Conservation (phyloP, 2,329 filamentous ascomycete genomes). For the Alternaria atra region DNA sequence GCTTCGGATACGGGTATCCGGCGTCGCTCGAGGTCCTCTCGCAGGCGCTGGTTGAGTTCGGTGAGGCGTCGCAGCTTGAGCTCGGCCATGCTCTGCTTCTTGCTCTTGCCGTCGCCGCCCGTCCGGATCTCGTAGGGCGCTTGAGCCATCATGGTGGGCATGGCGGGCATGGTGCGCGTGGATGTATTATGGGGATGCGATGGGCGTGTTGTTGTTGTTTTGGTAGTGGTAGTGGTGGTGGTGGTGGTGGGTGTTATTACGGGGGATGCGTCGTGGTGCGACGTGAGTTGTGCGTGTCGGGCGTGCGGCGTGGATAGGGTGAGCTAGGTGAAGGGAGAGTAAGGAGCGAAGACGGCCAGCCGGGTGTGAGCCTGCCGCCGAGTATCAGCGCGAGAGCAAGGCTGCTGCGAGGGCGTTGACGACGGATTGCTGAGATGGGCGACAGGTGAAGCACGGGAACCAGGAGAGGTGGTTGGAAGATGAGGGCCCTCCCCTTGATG, state of each 20-base stretch:
- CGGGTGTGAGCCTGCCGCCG: slow-evolving; percentile 36
- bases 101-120: slow-evolving; percentile 77
- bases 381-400: slow-evolving; percentile 37
- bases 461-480: slow-evolving; percentile 33
- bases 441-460: slow-evolving; percentile 26
- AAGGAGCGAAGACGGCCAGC: slow-evolving; percentile 49
- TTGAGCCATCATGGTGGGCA: slow-evolving; percentile 61
- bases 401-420: slow-evolving; percentile 32
- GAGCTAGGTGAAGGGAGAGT: slow-evolving; percentile 34
- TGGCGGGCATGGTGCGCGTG: slow-evolving; percentile 31
- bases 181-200: slow-evolving; percentile 14
- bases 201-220: slow-evolving; percentile 10
- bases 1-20: slow-evolving; percentile 96
- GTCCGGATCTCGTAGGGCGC: slow-evolving; percentile 72
- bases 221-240: slow-evolving; percentile 11
- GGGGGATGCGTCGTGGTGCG: slow-evolving; percentile 31
- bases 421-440: slow-evolving; percentile 32
- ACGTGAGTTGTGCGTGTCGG: slow-evolving; percentile 35
- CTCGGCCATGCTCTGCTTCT: slow-evolving; percentile 99
- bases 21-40: slow-evolving; percentile 94
- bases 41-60: slow-evolving; percentile 93
- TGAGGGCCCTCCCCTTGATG: slow-evolving; percentile 20
- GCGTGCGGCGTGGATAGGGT: slow-evolving; percentile 32
- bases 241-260: slow-evolving; percentile 13
- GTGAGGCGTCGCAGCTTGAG: slow-evolving; percentile 95